phyloP scores from a whole-genome alignment of 495 filamentous ascomycete species.

The Umbilicaria muhlenbergii region DNA sequence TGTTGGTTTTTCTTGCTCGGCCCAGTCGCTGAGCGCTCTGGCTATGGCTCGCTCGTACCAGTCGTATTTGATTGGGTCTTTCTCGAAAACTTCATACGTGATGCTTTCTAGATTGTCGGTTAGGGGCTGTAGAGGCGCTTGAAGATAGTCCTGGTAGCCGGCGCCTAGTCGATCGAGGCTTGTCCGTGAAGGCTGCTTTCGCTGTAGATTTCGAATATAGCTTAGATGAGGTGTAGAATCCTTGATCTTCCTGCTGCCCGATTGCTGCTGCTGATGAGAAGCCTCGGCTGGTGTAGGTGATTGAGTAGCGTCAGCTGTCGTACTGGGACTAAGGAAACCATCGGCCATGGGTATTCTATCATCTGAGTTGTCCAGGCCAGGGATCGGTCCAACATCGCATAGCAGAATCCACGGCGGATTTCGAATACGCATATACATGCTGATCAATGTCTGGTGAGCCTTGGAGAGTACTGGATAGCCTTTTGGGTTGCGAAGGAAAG shows the following conservation, averaged over 20 bases:
- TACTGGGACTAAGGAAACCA: slow-evolving; percentile 19
- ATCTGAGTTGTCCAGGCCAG: slow-evolving; percentile 30
- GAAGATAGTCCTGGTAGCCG: slow-evolving; percentile 87
- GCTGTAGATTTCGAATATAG: slow-evolving; percentile 73
- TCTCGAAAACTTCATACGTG: slow-evolving; percentile 98
- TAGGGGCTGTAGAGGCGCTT: slow-evolving; percentile 84
- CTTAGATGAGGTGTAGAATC: slow-evolving; percentile 54
- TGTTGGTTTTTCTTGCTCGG: slow-evolving; percentile 48
- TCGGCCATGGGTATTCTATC: slow-evolving; percentile 18
- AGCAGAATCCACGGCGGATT: slow-evolving; percentile 69
- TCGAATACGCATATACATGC: slow-evolving; percentile 69
- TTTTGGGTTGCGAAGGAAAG: slow-evolving; percentile 63
- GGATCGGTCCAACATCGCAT: slow-evolving; percentile 56
- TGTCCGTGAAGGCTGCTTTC: slow-evolving; percentile 52
- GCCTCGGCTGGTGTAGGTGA: slow-evolving; percentile 56
- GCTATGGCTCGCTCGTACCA: slow-evolving; percentile 82
- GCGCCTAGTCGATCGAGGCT: slow-evolving; percentile 53
- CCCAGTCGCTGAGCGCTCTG: slow-evolving; percentile 72
- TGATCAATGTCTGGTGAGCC: slow-evolving; percentile 62
- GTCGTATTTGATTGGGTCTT: slow-evolving; percentile 93
- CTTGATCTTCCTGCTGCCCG: slow-evolving; percentile 26
- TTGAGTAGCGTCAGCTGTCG: slow-evolving; percentile 29
- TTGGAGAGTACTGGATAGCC: slow-evolving; percentile 75
- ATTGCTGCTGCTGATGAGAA: slow-evolving; percentile 22
- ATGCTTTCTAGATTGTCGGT: slow-evolving; percentile 93